Percentiles rank a stretch among this genome's conserved stretches.
Conservation (phyloP, 441 rosid genomes). For the Pelargonium myrrhifolium region DNA sequence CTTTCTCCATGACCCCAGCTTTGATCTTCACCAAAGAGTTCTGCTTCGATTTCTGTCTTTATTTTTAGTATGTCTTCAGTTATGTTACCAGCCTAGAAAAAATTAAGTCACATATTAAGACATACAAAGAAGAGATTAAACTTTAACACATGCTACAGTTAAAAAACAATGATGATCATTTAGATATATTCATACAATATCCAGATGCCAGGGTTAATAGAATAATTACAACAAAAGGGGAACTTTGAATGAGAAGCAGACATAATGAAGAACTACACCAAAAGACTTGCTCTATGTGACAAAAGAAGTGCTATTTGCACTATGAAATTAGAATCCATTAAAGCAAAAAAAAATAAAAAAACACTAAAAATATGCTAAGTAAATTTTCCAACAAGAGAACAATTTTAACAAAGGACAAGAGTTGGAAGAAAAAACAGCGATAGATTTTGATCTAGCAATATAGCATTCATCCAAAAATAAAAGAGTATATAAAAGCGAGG, state of each 20-base stretch:
- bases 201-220: not conserved
- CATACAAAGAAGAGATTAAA: not conserved
- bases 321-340: not conserved
- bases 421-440: not conserved
- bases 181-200: not conserved
- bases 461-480: not conserved
- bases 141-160: not conserved
- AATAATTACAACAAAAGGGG: not conserved
- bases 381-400: not conserved
- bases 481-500: not conserved
- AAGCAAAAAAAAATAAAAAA: not conserved
- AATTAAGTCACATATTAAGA: constrained; percentile 13
- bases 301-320: not conserved
- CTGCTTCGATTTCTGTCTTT: constrained; percentile 58
- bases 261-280: too few species aligned
- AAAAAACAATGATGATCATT: not conserved
- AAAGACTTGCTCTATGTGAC: not conserved
- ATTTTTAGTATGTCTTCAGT: constrained; percentile 66
- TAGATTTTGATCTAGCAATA: not conserved
- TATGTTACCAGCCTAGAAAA: constrained; percentile 43
- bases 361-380: not conserved
- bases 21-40: constrained; percentile 72
- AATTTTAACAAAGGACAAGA: not conserved
- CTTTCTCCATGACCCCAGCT: constrained; percentile 63
- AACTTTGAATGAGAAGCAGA: too few species aligned